Evolutionary conservation across 1,284 basidiomycete genomes (phyloP).

Genomic region (Puccinia sorghi): DNA sequence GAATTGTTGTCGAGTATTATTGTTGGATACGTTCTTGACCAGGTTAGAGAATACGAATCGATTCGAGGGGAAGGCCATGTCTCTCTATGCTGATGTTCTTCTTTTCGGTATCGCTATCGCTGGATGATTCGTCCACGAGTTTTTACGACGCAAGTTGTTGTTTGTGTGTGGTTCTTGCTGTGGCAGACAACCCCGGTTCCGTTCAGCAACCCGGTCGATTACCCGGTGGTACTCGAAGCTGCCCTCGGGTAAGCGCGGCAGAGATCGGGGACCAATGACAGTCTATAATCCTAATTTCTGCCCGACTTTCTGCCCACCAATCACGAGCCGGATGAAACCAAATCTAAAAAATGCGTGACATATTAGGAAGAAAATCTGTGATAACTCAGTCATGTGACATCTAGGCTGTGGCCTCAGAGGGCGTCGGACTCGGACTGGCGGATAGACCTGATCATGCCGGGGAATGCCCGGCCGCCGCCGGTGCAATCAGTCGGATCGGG

Average conservation of each 20-base stretch:
- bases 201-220: constrained; percentile 9
- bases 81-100: not conserved
- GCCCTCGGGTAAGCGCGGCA: not conserved
- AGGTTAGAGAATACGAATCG: constrained; percentile 21
- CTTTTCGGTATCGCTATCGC: not conserved
- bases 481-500: not conserved
- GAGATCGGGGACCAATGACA: constrained; percentile 17
- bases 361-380: no score
- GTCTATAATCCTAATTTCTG: not conserved
- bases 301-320: constrained; percentile 29
- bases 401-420: not conserved
- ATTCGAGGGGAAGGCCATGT: constrained; percentile 25
- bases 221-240: constrained; percentile 3
- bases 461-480: not conserved
- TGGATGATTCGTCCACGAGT: not conserved
- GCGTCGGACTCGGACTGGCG: not conserved
- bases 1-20: constrained; percentile 17
- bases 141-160: not conserved
- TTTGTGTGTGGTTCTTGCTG: not conserved
- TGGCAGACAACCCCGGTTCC: not conserved
- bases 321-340: constrained; percentile 12
- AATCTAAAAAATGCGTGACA: no score
- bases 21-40: constrained; percentile 22
- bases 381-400: not conserved
- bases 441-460: no score